Evolutionary conservation across 2,329 filamentous ascomycete genomes (phyloP).

Genomic region (Aspergillus sp.): DNA sequence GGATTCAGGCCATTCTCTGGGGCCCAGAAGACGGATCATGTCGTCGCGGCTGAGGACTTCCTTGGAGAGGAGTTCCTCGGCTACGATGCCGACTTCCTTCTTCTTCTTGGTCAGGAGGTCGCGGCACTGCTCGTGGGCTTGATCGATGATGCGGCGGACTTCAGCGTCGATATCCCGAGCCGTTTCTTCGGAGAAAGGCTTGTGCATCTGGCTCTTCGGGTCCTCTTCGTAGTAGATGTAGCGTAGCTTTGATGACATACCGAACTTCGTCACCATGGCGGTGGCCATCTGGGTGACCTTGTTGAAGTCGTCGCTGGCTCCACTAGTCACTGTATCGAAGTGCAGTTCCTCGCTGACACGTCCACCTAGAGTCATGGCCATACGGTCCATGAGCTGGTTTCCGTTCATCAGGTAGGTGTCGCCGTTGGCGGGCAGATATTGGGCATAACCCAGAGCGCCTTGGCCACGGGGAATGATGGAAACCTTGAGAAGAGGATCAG

Average conservation of each 20-base stretch:
- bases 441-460: conserved; percentile 90
- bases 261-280: conserved; percentile 98
- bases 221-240: conserved; percentile 88
- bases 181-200: conserved; percentile 94
- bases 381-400: conserved; percentile 96
- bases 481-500: conserved; percentile 96
- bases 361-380: conserved; percentile 98
- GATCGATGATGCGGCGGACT: conserved; percentile 86
- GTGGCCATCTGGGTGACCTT: conserved; percentile 97
- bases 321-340: conserved; percentile 93
- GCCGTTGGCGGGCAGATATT: conserved; percentile 81
- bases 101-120: conserved; percentile 83
- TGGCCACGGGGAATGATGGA: conserved; percentile 97
- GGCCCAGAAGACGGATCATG: conserved; percentile 83
- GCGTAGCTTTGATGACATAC: conserved; percentile 93
- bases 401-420: conserved; percentile 96
- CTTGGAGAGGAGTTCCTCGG: conserved; percentile 89
- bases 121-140: conserved; percentile 89
- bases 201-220: conserved; percentile 73
- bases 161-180: conserved; percentile 89
- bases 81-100: conserved; percentile 81
- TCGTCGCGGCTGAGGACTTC: conserved; percentile 91
- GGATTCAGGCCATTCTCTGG: conserved; percentile 78
- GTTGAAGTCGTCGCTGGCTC: conserved; percentile 95
- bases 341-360: conserved; percentile 95